Evolutionary conservation across 129 eudicot species (phyloP).

Genomic region (Artemisia annua): DNA sequence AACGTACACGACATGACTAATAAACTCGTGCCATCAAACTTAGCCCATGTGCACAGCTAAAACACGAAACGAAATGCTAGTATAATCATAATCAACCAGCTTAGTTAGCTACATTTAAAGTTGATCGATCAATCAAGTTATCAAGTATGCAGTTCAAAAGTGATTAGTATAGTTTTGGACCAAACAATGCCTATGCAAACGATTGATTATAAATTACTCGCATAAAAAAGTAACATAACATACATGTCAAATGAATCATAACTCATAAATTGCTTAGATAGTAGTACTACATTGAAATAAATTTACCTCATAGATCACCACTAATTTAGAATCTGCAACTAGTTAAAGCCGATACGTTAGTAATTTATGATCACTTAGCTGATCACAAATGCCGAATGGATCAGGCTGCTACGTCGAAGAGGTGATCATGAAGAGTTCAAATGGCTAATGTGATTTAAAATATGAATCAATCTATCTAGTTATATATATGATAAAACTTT

Average conservation of each 20-base stretch:
- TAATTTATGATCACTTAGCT: too few species aligned
- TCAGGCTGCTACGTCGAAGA: background rate
- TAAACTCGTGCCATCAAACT: too few species aligned
- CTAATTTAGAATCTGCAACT: background rate
- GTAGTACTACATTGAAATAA: background rate
- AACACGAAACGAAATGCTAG: background rate
- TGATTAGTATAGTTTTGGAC: background rate
- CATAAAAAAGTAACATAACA: background rate
- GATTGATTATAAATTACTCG: background rate
- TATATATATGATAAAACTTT: background rate
- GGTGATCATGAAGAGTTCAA: constrained; percentile 4
- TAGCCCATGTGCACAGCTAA: too few species aligned
- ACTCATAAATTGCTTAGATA: background rate
- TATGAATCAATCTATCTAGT: background rate
- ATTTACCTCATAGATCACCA: constrained; percentile 5
- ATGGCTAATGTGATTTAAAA: background rate
- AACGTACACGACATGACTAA: too few species aligned
- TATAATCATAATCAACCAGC: background rate
- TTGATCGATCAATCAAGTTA: too few species aligned
- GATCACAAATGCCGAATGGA: background rate
- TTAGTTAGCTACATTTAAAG: background rate
- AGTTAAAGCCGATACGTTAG: too few species aligned
- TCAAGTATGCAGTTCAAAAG: background rate
- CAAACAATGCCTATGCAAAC: background rate
- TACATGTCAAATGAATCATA: too few species aligned